Evolutionary conservation across 2,329 filamentous ascomycete species (phyloP).

Genomic region (Exophiala aquamarina): DNA sequence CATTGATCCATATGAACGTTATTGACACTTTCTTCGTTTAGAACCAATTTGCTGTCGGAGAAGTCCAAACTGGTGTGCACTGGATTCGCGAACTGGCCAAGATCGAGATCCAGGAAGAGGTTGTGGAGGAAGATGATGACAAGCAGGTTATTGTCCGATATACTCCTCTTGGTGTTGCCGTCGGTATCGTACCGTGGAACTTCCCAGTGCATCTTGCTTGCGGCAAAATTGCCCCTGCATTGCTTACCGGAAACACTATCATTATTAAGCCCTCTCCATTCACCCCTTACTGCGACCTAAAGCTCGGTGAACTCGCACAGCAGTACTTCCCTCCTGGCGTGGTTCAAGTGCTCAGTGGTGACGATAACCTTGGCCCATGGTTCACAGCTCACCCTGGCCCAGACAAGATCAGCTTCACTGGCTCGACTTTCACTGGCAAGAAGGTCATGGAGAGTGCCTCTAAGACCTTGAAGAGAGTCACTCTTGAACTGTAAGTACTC

Average conservation of each 20-base stretch:
- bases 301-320: constrained; percentile 60
- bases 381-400: constrained; percentile 61
- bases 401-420: constrained; percentile 65
- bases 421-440: constrained; percentile 61
- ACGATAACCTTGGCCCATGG: constrained; percentile 60
- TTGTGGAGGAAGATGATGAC: constrained; percentile 24
- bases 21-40: constrained; percentile 1
- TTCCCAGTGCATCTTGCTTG: constrained; percentile 45
- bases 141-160: constrained; percentile 33
- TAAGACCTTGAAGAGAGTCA: constrained; percentile 60
- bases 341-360: constrained; percentile 61
- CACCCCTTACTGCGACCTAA: constrained; percentile 52
- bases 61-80: constrained; percentile 19
- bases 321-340: constrained; percentile 62
- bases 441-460: constrained; percentile 58
- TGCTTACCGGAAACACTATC: constrained; percentile 55
- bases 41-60: constrained; percentile 24
- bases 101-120: constrained; percentile 24
- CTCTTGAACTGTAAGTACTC: constrained; percentile 54
- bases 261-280: constrained; percentile 61
- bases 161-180: constrained; percentile 43
- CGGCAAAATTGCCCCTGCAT: constrained; percentile 51
- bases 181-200: constrained; percentile 63
- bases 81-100: constrained; percentile 22
- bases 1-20: too few species aligned